Conservation (phyloP, 225 moss, liverwort and hornwort genomes). For the Asterella californica region DNA sequence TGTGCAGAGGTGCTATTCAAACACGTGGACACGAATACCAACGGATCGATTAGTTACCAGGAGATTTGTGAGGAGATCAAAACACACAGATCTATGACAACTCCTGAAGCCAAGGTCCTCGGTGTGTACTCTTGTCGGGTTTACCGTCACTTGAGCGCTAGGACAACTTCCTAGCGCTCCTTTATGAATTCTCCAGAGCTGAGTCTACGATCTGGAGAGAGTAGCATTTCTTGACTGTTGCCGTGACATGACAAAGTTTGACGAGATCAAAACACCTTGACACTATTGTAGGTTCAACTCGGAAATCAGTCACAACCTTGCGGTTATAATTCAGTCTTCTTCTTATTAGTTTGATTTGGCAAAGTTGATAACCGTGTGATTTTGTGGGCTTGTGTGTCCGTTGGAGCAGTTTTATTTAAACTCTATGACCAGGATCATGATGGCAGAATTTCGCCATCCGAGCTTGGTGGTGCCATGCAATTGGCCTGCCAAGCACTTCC, state of each 20-base stretch:
- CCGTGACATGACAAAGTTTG: not conserved
- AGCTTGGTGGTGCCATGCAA: constrained; percentile 73
- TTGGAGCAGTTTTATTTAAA: constrained; percentile 59
- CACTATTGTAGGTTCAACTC: not conserved
- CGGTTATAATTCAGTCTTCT: not conserved
- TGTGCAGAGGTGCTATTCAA: constrained; percentile 71
- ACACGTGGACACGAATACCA: constrained; percentile 58
- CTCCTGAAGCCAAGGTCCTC: constrained; percentile 61
- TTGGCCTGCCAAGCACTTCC: constrained; percentile 71
- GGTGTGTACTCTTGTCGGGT: constrained; percentile 37
- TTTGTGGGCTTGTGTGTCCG: not conserved
- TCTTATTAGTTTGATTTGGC: not conserved
- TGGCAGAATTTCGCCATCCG: constrained; percentile 59
- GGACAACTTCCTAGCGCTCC: not conserved
- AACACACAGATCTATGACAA: constrained; percentile 62
- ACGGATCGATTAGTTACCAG: constrained; percentile 57
- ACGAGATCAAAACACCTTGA: not conserved
- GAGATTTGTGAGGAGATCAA: constrained; percentile 63
- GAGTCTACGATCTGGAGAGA: not conserved
- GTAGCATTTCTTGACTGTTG: not conserved
- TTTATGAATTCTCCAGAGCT: not conserved
- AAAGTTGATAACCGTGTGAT: not conserved
- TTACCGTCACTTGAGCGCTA: not conserved
- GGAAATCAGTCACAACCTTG: not conserved
- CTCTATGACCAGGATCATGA: constrained; percentile 80